Base-by-base conservation (phyloP, 257 asterid species). In the Solanum bukasovii region DNA sequence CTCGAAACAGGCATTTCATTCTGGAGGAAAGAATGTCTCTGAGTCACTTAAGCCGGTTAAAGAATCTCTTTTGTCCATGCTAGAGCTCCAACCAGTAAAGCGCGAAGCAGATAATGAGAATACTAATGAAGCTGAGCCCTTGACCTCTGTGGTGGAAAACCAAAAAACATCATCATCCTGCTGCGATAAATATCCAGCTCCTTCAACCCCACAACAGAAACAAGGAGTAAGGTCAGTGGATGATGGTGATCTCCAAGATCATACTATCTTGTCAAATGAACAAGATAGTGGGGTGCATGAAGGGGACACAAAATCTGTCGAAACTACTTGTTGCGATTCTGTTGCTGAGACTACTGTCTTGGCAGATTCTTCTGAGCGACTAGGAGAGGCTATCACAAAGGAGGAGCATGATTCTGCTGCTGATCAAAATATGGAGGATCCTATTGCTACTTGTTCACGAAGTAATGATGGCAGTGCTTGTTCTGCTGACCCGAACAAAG, bases 231-330 rank as follows among this genome's bases (percentile, higher is more conserved):
- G 92, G 87, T 92, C 87, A 37, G 67, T 83, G 52, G 92, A 91
- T 27, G 87, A 87, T 86, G 88, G 74, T 4, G 93, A 90, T 88
- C 42, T 89, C 63, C 94, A 82, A 46, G 92, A 90, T 86, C 93
- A 89, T 74, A 88, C 89, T 86, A 90, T 87, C 87, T 87, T 90
- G 77, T 89, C 92, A 21, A 67, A 52, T 23, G 93, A 87, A 52
- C 90, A 37, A 7, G 91, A 92, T 8, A 90, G 79, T 18, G 86
- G 35, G 87, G 91, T 88, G 81, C 90, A 88, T 52, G 91, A 92
- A 77, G 94, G 79, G 75, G 94, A 91, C 87, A 89, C 89, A 77
- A 92, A 92, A 92, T 92, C 92, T 84, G 93, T 92, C 90, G 93
- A 91, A 87, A 91, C 91, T 35, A 91, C 92, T 83, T 87, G 88